Conservation (phyloP, 2,329 filamentous ascomycete genomes). For the Aspergillus tamarii region DNA sequence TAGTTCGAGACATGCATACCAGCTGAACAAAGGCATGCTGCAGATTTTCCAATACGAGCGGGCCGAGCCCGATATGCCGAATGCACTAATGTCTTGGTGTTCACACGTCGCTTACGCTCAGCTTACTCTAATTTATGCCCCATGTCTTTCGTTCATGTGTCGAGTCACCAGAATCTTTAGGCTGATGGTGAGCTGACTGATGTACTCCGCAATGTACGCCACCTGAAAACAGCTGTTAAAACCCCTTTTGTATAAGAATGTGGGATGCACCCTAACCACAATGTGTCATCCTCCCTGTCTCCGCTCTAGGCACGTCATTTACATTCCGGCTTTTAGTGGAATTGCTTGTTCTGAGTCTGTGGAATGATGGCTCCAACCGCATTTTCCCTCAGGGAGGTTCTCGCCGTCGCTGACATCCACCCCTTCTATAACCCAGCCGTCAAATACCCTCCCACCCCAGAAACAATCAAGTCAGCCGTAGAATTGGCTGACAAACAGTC, state of each 20-base stretch:
- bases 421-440: slow-evolving; percentile 37
- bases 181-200: too few relatives aligned
- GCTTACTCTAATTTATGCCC: neutral
- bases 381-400: slow-evolving; percentile 30
- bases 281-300: too few relatives aligned
- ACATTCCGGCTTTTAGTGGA: too few relatives aligned
- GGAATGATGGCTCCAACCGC: neutral
- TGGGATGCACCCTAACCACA: neutral
- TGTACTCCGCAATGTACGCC: too few relatives aligned
- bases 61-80: too few relatives aligned
- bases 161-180: too few relatives aligned
- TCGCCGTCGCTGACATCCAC: slow-evolving; percentile 40
- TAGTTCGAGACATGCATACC: neutral
- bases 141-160: neutral
- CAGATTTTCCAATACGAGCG: neutral
- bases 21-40: neutral
- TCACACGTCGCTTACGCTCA: neutral
- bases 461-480: slow-evolving; percentile 8
- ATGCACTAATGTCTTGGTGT: too few relatives aligned
- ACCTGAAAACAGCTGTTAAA: neutral
- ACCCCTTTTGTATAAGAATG: neutral
- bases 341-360: too few relatives aligned
- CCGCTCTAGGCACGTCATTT: too few relatives aligned
- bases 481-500: neutral
- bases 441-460: slow-evolving; percentile 36